Percentiles rank a stretch among this genome's conserved stretches.
phyloP scores from a whole-genome alignment of 164 flowering plant species.

The Chimonanthus salicifolius region DNA sequence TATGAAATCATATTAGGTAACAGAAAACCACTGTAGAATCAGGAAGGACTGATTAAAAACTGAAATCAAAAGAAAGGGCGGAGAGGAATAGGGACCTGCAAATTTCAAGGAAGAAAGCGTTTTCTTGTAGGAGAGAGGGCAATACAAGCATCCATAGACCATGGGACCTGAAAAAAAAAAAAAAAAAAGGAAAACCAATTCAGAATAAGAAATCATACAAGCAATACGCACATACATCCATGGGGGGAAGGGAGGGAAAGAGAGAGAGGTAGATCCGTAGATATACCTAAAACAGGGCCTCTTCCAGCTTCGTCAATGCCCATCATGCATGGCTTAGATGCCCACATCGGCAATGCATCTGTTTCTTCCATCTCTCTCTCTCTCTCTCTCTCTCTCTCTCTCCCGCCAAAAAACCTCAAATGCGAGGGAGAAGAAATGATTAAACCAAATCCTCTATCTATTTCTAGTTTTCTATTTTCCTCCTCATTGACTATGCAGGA shows the following conservation, averaged over 20 bases:
- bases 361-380: slow-evolving; percentile 6
- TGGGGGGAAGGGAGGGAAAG: neutral
- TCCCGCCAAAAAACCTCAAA: too few species aligned
- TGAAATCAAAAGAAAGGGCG: neutral
- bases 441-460: too few species aligned
- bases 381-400: neutral
- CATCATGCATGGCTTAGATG: slow-evolving; percentile 84
- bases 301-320: slow-evolving; percentile 99
- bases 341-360: slow-evolving; percentile 57
- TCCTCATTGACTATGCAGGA: too few species aligned
- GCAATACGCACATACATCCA: neutral
- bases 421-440: too few species aligned
- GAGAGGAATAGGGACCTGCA: slow-evolving; percentile 45
- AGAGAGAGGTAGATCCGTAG: neutral
- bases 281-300: slow-evolving; percentile 87
- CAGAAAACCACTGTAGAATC: neutral
- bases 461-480: too few species aligned
- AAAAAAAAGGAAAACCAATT: slow-evolving; percentile 5
- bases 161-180: slow-evolving; percentile 61
- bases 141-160: slow-evolving; percentile 95
- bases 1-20: too few species aligned
- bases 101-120: slow-evolving; percentile 66
- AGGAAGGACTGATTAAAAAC: neutral
- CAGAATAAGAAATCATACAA: neutral
- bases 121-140: slow-evolving; percentile 65